Conservation (phyloP, 1,139 yeast genomes). For the Nematodospora anomalae region DNA sequence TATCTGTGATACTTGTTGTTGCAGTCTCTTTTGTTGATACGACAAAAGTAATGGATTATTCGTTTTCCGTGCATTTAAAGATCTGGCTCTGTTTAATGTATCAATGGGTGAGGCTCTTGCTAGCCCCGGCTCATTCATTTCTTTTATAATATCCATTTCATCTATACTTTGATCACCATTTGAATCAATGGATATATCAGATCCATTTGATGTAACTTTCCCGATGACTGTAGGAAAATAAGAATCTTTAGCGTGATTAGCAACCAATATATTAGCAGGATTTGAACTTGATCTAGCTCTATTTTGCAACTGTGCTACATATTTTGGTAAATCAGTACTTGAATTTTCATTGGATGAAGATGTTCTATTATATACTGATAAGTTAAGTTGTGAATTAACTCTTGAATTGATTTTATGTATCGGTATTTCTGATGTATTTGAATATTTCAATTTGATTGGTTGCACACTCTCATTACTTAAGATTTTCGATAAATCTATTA, state of each 20-base stretch:
- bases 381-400: constrained; percentile 37
- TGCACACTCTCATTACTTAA: constrained; percentile 38
- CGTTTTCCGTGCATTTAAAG: constrained; percentile 28
- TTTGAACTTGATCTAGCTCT: constrained; percentile 25
- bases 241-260: constrained; percentile 26
- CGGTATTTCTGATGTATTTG: constrained; percentile 43
- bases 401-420: constrained; percentile 41
- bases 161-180: constrained; percentile 17
- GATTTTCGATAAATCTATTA: constrained; percentile 43
- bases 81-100: constrained; percentile 29
- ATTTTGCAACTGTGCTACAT: constrained; percentile 14
- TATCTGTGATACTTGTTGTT: constrained; percentile 23
- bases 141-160: constrained; percentile 30
- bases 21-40: constrained; percentile 18
- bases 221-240: constrained; percentile 26
- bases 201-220: constrained; percentile 18
- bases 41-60: constrained; percentile 16
- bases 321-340: constrained; percentile 28
- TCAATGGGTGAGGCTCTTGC: constrained; percentile 18
- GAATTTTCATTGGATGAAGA: constrained; percentile 26
- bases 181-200: constrained; percentile 21
- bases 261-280: constrained; percentile 19
- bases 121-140: constrained; percentile 14
- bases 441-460: constrained; percentile 44
- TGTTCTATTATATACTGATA: constrained; percentile 8